Base-by-base conservation (phyloP, 768 basidiomycete genomes). In the Suillus subaureus region DNA sequence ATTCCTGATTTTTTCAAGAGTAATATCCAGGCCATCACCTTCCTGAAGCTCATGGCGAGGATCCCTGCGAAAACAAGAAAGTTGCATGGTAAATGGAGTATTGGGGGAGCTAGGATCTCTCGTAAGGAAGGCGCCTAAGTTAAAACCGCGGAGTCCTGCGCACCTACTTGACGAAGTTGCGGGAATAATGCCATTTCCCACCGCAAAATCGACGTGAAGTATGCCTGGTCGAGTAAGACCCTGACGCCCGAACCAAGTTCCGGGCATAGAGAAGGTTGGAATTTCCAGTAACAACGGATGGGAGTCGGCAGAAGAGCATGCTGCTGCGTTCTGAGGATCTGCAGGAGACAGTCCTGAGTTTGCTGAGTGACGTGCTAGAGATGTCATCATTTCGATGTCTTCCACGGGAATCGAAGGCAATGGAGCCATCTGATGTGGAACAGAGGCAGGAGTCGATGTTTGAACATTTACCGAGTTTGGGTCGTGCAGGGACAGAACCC, bases 231-330 rank as follows among this genome's bases (percentile, higher is more conserved):
- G 45, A 8, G 26, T 61, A 11, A 55, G 51, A 18, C 75, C 75
- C 33, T 55, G 70, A 28, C 70, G 69, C 55, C 55, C 70, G 43
- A 74, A 74, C 75, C 75, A 76, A 33, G 70, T 51, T 1, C 75
- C 76, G 16, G 76, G 69, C 8, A 60, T 60, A 40, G 65, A 23
- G 55, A 64, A 67, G n/a, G 45, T 13, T 18, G 71, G 66, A 56
- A n/a, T 40, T 40, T 39, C 28, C 26, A 13, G 12, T 28, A 9
- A 42, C 11, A 28, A 21, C 1, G 58, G 18, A 60, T 26, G 28
- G 18, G 39, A 42, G 58, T 60, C 26, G n/a, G 40, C 2, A 26
- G 40, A 60, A 18, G 42, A 42, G 21, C 18, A 31, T 28, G 58
- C 42, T 60, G 40, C 18, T 31, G 21, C 13, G 26, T 42, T 31